Conservation (phyloP, 257 asterid genomes). For the Solanum microdontum region DNA sequence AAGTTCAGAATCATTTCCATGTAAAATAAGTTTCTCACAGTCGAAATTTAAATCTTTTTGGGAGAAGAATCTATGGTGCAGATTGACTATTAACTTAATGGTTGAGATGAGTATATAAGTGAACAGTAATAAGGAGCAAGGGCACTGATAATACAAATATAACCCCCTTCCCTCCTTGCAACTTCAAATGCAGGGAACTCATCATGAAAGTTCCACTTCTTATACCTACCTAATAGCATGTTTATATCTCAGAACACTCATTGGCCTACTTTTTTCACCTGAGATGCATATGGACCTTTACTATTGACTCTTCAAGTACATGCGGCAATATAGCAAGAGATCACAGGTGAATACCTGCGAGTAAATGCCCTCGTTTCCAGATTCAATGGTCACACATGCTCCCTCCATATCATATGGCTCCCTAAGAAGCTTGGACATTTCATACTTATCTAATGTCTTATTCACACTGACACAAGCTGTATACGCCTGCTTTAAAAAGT, state of each 20-base stretch:
- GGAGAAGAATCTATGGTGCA: background rate
- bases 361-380: conserved; percentile 38
- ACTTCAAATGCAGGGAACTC: background rate
- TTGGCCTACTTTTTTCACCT: background rate
- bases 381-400: conserved; percentile 61
- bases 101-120: background rate
- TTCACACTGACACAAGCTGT: conserved; percentile 50
- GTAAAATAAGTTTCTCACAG: background rate
- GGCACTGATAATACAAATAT: background rate
- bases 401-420: conserved; percentile 73
- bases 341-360: conserved; percentile 23
- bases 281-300: background rate
- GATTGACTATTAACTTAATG: background rate
- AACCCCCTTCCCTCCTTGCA: background rate
- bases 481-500: conserved; percentile 71
- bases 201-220: background rate
- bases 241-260: background rate
- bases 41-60: background rate
- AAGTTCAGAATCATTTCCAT: background rate
- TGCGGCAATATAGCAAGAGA: background rate
- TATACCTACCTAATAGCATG: background rate
- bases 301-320: background rate
- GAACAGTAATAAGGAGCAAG: background rate
- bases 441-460: conserved; percentile 55
- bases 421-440: conserved; percentile 59